Evolutionary conservation across 2,329 filamentous ascomycete genomes (phyloP).

Genomic region (Ilyonectria destructans): DNA sequence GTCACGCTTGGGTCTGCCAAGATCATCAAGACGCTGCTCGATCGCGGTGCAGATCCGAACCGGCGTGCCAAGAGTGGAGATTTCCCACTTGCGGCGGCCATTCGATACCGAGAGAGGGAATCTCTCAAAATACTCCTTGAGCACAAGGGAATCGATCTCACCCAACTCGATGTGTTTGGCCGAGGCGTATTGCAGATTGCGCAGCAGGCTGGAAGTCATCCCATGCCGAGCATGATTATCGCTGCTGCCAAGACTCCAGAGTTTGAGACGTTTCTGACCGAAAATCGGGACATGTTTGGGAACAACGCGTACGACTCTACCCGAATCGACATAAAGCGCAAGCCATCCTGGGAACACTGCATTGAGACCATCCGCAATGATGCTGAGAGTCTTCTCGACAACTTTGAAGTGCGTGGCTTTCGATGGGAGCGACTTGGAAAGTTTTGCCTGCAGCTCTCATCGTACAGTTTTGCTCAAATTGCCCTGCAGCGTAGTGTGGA

Average conservation of each 20-base stretch:
- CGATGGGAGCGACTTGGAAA: conserved; percentile 36
- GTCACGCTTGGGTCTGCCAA: conserved; percentile 17
- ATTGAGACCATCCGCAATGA: conserved; percentile 29
- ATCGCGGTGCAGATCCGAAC: conserved; percentile 37
- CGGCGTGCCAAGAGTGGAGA: conserved; percentile 24
- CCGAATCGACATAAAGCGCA: conserved; percentile 9
- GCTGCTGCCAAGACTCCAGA: conserved; percentile 24
- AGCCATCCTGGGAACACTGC: conserved; percentile 7
- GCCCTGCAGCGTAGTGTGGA: conserved; percentile 31
- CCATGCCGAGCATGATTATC: conserved; percentile 33
- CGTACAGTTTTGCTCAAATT: conserved; percentile 33
- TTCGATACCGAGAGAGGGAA: conserved; percentile 25
- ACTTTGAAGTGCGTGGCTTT: conserved; percentile 10
- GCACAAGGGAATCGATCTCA: conserved; percentile 31
- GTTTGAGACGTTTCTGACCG: conserved; percentile 21
- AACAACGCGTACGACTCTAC: conserved; percentile 28
- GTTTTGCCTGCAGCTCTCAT: conserved; percentile 30
- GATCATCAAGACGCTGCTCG: conserved; percentile 31
- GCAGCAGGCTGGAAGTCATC: conserved; percentile 22
- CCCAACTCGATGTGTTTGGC: conserved; percentile 31
- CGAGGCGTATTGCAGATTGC: conserved; percentile 34
- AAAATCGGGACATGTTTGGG: conserved; percentile 37
- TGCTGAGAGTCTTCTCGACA: conserved; percentile 29
- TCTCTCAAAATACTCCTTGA: conserved; percentile 27
- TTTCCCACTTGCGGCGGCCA: conserved; percentile 34